Conservation (phyloP, 192 early-diverging fungal genomes). For the Coemansia sp. region DNA sequence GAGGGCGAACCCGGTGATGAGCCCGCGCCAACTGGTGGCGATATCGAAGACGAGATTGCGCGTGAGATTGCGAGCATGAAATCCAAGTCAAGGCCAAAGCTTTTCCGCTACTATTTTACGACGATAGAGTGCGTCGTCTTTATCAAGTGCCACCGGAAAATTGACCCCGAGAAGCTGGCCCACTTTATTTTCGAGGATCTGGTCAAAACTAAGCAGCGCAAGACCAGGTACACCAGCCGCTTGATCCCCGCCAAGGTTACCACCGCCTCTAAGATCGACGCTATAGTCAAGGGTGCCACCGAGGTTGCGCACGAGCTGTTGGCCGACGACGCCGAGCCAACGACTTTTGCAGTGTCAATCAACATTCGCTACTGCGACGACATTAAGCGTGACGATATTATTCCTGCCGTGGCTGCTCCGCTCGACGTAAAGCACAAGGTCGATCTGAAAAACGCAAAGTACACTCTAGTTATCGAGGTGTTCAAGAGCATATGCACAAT, state of each 20-base stretch:
- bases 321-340: slow-evolving; percentile 49
- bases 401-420: slow-evolving; percentile 50
- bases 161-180: slow-evolving; percentile 45
- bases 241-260: slow-evolving; percentile 49
- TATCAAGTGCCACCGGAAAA: slow-evolving; percentile 46
- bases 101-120: slow-evolving; percentile 46
- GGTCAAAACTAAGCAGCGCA: slow-evolving; percentile 41
- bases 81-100: slow-evolving; percentile 28
- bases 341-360: slow-evolving; percentile 53
- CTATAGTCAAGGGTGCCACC: slow-evolving; percentile 39
- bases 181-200: slow-evolving; percentile 53
- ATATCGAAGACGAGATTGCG: slow-evolving; percentile 54
- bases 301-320: slow-evolving; percentile 37
- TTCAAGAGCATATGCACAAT: slow-evolving; percentile 55
- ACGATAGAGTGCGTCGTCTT: slow-evolving; percentile 54
- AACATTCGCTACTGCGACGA: slow-evolving; percentile 55
- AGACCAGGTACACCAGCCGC: slow-evolving; percentile 46
- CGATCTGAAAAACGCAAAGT: slow-evolving; percentile 49
- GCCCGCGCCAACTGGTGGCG: slow-evolving; percentile 12
- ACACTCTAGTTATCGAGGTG: slow-evolving; percentile 52
- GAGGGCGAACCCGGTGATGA: slow-evolving; percentile 4
- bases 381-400: slow-evolving; percentile 50
- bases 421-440: slow-evolving; percentile 55
- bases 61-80: slow-evolving; percentile 52
- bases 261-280: slow-evolving; percentile 48